Conservation (phyloP, 805 yeast species). For the Candida ficus region DNA sequence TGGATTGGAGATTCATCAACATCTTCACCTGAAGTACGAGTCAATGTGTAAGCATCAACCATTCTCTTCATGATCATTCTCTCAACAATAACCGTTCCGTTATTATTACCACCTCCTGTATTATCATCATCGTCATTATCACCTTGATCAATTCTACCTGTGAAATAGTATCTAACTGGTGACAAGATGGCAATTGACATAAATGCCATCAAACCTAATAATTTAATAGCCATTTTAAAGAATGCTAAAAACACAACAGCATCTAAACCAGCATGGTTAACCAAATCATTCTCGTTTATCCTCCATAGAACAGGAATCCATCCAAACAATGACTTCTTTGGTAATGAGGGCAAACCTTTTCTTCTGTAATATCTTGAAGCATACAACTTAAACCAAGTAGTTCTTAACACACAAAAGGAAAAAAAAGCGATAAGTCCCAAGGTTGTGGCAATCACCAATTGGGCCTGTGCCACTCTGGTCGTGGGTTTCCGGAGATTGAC, state of each 20-base stretch:
- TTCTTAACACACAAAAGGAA: conserved; percentile 64
- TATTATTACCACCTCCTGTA: not conserved
- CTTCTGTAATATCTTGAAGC: conserved; percentile 61
- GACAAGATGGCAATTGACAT: conserved; percentile 74
- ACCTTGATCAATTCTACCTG: conserved; percentile 72
- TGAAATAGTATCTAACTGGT: conserved; percentile 77
- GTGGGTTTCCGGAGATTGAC: conserved; percentile 24
- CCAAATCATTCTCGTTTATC: conserved; percentile 68
- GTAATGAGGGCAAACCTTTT: conserved; percentile 53
- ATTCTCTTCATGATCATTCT: conserved; percentile 6
- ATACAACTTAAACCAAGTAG: conserved; percentile 74
- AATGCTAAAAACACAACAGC: conserved; percentile 90
- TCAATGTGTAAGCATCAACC: conserved; percentile 2
- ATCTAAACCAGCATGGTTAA: conserved; percentile 90
- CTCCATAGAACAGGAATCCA: conserved; percentile 70
- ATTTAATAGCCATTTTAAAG: conserved; percentile 80
- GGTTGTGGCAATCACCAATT: conserved; percentile 60
- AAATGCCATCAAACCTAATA: conserved; percentile 57
- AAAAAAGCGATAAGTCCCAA: conserved; percentile 67
- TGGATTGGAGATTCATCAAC: conserved; percentile 28
- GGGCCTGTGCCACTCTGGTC: conserved; percentile 65
- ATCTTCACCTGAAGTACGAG: conserved; percentile 35
- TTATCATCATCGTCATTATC: conserved; percentile 26
- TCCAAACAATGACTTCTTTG: conserved; percentile 57
- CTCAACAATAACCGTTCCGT: not conserved